Evolutionary conservation across 2,329 filamentous ascomycete species (phyloP), one percentile per base, ranked within the genome.

Genomic region (Paecilomyces dactylethromorphus): DNA sequence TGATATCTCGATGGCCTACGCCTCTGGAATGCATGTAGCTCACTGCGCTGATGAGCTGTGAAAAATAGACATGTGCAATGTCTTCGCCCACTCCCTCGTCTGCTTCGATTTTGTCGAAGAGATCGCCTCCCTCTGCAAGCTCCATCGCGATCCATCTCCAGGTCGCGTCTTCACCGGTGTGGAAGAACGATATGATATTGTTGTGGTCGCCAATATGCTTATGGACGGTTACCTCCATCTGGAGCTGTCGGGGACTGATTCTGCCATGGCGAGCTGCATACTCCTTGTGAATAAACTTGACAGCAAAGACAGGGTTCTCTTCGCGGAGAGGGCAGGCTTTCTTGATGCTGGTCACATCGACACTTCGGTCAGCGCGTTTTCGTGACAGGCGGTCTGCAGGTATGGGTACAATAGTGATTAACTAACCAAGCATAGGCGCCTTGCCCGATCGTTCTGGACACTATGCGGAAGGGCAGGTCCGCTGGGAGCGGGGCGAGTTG

Each of bases 121-220:
- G 82, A 72, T 99, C 94, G 11, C 94, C 94, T 50, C 94, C 94
- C 67, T 95, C 91, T 53, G 94, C 94, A 65, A 91, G 88, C 75
- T 99, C 94, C 92, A 99, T 97, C 45, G 92, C 93, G 66, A 99
- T 96, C 94, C 94, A 99, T 66, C 90, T 86, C 93, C 94, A 99
- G 18, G 87, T 78, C 0, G 81, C 69, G 71, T 99, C 92, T 73
- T 97, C 91, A 57, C 92, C 93, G 1, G 88, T 89, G 50, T 89
- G 87, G 67, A 95, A 92, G 83, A 91, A 97, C 70, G 91, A 88
- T 68, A 99, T 97, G 64, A 99, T 89, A 74, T 99, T 96, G 57
- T 88, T 86, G 72, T 99, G 95, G 64, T 90, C 87, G 54, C 90
- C 91, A 58, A 97, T 87, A 70, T 93, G 89, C 56, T 87, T 88